phyloP scores from a whole-genome alignment of 306 rosid species.

The Glycine soja region DNA sequence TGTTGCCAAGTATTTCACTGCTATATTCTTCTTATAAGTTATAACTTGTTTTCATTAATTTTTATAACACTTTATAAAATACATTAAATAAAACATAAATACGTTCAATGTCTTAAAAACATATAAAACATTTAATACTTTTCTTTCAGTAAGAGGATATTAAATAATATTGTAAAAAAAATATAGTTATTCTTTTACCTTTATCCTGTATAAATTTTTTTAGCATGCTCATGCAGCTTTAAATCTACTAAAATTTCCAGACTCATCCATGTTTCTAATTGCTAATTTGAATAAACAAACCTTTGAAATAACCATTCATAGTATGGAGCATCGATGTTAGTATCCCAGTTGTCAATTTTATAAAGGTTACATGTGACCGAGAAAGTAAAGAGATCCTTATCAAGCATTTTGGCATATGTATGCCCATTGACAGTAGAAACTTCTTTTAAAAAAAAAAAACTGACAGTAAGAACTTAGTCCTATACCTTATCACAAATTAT shows the following conservation, averaged over 20 bases:
- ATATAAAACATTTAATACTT: not conserved
- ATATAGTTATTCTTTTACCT: not conserved
- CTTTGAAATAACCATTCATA: not conserved
- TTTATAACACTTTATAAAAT: too few relatives aligned
- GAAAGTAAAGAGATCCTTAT: not conserved
- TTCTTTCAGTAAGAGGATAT: not conserved
- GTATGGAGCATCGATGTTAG: not conserved
- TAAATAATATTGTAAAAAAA: not conserved
- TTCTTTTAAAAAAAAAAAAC: too few relatives aligned
- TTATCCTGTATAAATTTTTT: not conserved
- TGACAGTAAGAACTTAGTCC: too few relatives aligned
- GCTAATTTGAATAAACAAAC: conserved; percentile 8
- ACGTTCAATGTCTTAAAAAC: too few relatives aligned
- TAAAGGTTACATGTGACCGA: not conserved
- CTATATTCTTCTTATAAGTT: too few relatives aligned
- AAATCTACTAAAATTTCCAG: conserved; percentile 2
- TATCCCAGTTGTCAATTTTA: not conserved
- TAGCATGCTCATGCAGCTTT: not conserved
- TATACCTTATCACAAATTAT: too few relatives aligned
- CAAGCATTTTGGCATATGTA: not conserved
- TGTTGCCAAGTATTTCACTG: too few relatives aligned
- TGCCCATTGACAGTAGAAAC: too few relatives aligned
- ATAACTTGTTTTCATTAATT: too few relatives aligned
- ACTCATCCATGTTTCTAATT: conserved; percentile 20
- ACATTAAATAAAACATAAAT: too few relatives aligned